Percentiles rank a stretch among this genome's conserved stretches.
phyloP scores from a whole-genome alignment of 2,329 filamentous ascomycete species.

The Fonsecaea nubica region DNA sequence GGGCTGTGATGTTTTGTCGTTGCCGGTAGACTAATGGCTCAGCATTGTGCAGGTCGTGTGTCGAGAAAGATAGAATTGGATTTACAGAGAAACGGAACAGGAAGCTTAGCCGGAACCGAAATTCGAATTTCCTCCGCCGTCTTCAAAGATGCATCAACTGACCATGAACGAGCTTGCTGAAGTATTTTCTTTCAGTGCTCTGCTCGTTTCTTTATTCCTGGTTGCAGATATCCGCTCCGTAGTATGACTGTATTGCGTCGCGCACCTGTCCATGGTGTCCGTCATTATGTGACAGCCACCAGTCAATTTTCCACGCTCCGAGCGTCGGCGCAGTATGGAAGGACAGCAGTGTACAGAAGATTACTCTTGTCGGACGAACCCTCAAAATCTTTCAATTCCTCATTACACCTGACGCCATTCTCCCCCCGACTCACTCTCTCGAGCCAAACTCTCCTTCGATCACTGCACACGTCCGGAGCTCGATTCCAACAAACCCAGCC shows the following conservation, averaged over 20 bases:
- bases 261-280: constrained; percentile 34
- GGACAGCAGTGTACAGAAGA: constrained; percentile 35
- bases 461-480: constrained; percentile 34
- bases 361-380: constrained; percentile 20
- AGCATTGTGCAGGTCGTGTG: neutral
- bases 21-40: too few species aligned
- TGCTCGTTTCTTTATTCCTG: neutral
- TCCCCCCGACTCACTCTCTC: constrained; percentile 27
- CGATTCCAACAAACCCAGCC: constrained; percentile 38
- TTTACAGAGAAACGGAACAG: neutral
- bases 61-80: neutral
- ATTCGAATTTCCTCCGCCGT: constrained; percentile 23
- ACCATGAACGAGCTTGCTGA: constrained; percentile 25
- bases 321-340: constrained; percentile 33
- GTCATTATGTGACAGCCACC: constrained; percentile 39
- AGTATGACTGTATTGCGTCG: constrained; percentile 39
- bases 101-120: constrained; percentile 28
- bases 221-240: constrained; percentile 18
- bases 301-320: constrained; percentile 32
- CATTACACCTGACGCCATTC: constrained; percentile 22
- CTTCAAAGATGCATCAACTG: constrained; percentile 14
- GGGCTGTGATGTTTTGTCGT: constrained; percentile 8
- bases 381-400: constrained; percentile 15
- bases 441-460: constrained; percentile 30
- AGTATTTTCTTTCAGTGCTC: constrained; percentile 15